These are phyloP conservation scores for Gastrodia elata DNA, from an alignment of 106 monocot species.

Conservation along the genomic window DNA sequence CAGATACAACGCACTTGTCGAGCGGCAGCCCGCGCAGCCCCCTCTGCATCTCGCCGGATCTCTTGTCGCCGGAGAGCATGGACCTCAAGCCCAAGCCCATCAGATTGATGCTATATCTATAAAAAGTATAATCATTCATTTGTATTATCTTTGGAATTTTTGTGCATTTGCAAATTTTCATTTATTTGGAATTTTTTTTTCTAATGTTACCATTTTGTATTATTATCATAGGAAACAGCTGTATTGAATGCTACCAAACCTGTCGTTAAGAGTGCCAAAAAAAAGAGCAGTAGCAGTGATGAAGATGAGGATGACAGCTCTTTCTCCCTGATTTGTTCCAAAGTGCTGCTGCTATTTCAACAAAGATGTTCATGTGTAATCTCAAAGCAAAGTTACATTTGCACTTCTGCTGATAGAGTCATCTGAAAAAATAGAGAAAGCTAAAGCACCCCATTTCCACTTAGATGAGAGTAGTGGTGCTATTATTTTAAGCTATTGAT, in stretches of 20 bases:
- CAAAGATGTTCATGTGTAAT: too few species aligned
- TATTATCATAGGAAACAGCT: conserved; percentile 10
- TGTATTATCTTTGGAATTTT: too few species aligned
- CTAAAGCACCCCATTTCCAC: too few species aligned
- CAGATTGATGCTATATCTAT: conserved; percentile 11
- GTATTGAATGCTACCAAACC: conserved; percentile 20
- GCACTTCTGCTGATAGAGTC: too few species aligned
- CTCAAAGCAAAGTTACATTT: too few species aligned
- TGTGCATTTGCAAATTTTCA: too few species aligned
- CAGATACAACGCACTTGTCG: conserved; percentile 57
- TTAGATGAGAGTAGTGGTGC: too few species aligned
- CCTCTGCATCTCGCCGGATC: conserved; percentile 67
- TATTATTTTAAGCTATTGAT: too few species aligned
- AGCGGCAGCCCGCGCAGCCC: conserved; percentile 69
- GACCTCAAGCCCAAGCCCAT: conserved; percentile 88
- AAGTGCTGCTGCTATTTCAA: too few species aligned
- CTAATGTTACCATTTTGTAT: background rate
- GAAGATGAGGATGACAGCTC: conserved; percentile 46
- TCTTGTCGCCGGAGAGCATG: conserved; percentile 91
- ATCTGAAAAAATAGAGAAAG: too few species aligned
- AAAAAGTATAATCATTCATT: conserved; percentile 1
- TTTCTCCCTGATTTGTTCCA: too few species aligned
- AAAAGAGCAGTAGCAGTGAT: conserved; percentile 34
- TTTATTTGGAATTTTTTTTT: too few species aligned
- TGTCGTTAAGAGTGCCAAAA: conserved; percentile 14